These are phyloP conservation scores for Annona squamosa DNA, from an alignment of 164 flowering plant genomes.

Conservation along the genomic window DNA sequence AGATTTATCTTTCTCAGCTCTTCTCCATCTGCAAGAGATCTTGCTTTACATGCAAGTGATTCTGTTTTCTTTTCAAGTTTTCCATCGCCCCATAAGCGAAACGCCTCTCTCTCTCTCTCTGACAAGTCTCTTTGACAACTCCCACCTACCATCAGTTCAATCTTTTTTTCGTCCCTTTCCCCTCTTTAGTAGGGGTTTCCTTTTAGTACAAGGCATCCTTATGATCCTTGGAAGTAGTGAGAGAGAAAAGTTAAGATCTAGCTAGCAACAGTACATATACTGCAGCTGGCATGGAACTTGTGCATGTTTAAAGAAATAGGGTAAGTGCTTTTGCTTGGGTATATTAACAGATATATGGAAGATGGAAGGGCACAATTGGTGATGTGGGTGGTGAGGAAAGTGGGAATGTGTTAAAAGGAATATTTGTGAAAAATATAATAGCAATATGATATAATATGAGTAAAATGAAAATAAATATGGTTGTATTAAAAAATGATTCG, in stretches of 20 bases:
- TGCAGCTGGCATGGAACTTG: no score
- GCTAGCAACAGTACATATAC: no score
- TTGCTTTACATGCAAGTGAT: constrained; percentile 31
- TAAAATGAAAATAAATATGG: no score
- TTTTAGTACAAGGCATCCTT: constrained; percentile 4
- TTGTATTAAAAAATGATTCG: no score
- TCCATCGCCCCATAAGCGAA: constrained; percentile 3
- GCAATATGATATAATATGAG: no score
- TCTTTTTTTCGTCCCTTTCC: neutral
- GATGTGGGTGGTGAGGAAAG: no score
- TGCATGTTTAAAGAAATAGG: no score
- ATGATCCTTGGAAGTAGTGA: neutral
- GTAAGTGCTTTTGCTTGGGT: no score
- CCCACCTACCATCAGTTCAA: neutral
- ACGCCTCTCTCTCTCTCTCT: constrained; percentile 1
- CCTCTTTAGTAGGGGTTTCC: neutral
- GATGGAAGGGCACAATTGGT: no score
- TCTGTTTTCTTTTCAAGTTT: constrained; percentile 18
- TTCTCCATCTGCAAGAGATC: constrained; percentile 9
- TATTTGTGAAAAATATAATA: no score
- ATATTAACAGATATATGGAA: no score
- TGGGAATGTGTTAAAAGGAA: no score
- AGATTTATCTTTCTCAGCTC: constrained; percentile 1
- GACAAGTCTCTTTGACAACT: constrained; percentile 13
- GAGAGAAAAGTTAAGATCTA: neutral